phyloP scores from a whole-genome alignment of 768 basidiomycete genomes.

The Trametes gibbosa region DNA sequence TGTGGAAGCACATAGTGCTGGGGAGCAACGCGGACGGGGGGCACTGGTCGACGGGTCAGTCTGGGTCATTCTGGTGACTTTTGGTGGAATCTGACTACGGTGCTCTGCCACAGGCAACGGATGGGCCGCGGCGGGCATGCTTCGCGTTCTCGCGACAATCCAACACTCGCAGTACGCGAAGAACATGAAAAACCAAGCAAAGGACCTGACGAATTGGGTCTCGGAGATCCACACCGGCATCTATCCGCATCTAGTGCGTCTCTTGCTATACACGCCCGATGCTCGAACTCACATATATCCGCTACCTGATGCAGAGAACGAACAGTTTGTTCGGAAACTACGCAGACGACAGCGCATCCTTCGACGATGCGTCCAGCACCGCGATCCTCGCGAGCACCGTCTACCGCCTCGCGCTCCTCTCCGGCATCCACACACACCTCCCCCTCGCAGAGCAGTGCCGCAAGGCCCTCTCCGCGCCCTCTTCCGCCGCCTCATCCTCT shows the following conservation, averaged over 20 bases:
- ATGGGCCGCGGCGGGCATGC: constrained; percentile 88
- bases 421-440: constrained; percentile 47
- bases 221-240: constrained; percentile 73
- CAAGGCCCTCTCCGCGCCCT: constrained; percentile 31
- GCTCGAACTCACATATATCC: not conserved
- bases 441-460: constrained; percentile 58
- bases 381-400: constrained; percentile 75
- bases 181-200: constrained; percentile 48
- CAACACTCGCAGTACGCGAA: constrained; percentile 54
- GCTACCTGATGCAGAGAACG: constrained; percentile 35
- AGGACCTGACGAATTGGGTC: constrained; percentile 62
- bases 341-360: constrained; percentile 53
- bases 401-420: constrained; percentile 64
- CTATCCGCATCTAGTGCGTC: constrained; percentile 56
- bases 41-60: constrained; percentile 76
- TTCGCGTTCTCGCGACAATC: constrained; percentile 78
- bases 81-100: not conserved
- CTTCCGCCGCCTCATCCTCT: not conserved
- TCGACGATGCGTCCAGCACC: constrained; percentile 71
- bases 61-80: not conserved
- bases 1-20: constrained; percentile 77
- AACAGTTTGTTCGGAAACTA: constrained; percentile 70
- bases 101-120: constrained; percentile 57
- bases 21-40: constrained; percentile 58
- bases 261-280: not conserved